phyloP scores from a whole-genome alignment of 73 alveolate genomes.

The Paraurostyla sp. region DNA sequence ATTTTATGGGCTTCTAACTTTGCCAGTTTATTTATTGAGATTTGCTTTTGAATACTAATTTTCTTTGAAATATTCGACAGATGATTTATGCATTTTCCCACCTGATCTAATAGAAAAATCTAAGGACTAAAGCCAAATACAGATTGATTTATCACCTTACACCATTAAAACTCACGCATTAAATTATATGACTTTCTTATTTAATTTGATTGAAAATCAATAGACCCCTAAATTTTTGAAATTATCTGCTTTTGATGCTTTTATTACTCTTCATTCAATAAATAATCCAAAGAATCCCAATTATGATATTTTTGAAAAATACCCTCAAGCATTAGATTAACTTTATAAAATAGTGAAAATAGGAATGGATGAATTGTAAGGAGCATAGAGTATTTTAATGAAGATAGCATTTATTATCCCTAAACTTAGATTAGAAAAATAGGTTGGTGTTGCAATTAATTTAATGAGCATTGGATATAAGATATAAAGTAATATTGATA shows the following conservation, averaged over 20 bases:
- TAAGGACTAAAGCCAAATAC: neutral
- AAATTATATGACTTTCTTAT: neutral
- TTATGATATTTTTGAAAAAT: neutral
- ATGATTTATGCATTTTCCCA: conserved; percentile 28
- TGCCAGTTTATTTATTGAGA: conserved; percentile 44
- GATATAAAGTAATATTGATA: neutral
- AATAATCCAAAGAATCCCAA: neutral
- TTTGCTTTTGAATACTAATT: conserved; percentile 46
- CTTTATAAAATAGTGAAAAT: neutral
- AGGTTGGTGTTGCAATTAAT: conserved; percentile 20
- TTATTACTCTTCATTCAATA: neutral
- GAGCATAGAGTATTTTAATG: neutral
- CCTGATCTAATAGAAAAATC: neutral
- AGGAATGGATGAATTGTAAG: neutral
- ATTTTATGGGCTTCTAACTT: neutral
- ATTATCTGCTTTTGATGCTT: conserved; percentile 9
- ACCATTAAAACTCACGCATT: neutral
- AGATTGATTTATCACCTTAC: neutral
- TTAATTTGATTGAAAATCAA: neutral
- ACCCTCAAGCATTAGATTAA: neutral
- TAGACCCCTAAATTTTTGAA: conserved; percentile 18
- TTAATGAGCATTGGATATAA: neutral
- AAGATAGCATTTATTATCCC: conserved; percentile 25
- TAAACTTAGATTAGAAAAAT: neutral
- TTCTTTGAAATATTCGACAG: neutral